A percentile compares a stretch with the other conserved stretches of the same genome.
Conservation (phyloP, 768 basidiomycete genomes). For the Tulasnella sp. region DNA sequence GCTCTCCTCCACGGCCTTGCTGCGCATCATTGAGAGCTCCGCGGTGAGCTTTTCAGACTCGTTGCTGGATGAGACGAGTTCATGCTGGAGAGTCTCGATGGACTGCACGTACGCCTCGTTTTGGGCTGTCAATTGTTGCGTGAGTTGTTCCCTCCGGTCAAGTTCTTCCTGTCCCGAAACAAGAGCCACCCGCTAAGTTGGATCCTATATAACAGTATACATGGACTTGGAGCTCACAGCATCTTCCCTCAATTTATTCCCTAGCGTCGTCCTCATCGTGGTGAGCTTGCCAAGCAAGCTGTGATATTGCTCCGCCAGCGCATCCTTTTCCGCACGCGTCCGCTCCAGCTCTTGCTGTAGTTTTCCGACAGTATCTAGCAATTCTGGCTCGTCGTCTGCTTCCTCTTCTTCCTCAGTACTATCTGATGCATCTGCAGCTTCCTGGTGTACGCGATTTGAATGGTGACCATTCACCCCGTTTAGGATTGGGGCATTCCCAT, state of each 20-base stretch:
- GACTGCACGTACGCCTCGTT: slow-evolving; percentile 63
- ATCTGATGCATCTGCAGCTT: background rate
- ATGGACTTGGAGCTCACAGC: slow-evolving; percentile 47
- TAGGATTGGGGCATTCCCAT: background rate
- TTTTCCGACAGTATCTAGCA: background rate
- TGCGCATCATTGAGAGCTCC: slow-evolving; percentile 61
- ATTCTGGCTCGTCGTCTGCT: background rate
- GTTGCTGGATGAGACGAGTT: slow-evolving; percentile 62
- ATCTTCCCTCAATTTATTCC: slow-evolving; percentile 91
- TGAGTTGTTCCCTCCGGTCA: slow-evolving; percentile 76
- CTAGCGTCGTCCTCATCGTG: slow-evolving; percentile 83
- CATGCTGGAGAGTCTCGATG: slow-evolving; percentile 67
- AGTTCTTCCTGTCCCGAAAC: slow-evolving; percentile 75
- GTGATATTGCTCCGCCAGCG: slow-evolving; percentile 74
- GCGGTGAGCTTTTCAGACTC: slow-evolving; percentile 60
- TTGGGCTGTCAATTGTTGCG: slow-evolving; percentile 66
- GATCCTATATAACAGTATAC: background rate
- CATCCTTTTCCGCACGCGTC: slow-evolving; percentile 77
- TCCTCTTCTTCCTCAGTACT: background rate
- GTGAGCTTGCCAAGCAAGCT: slow-evolving; percentile 80
- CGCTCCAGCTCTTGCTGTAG: slow-evolving; percentile 66
- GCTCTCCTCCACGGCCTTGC: slow-evolving; percentile 50
- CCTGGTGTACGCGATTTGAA: background rate
- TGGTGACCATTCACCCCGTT: slow-evolving; percentile 4
- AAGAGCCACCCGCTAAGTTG: slow-evolving; percentile 13